Evolutionary conservation across 495 filamentous ascomycete species (phyloP).

Genomic region (Annulohypoxylon bovei): DNA sequence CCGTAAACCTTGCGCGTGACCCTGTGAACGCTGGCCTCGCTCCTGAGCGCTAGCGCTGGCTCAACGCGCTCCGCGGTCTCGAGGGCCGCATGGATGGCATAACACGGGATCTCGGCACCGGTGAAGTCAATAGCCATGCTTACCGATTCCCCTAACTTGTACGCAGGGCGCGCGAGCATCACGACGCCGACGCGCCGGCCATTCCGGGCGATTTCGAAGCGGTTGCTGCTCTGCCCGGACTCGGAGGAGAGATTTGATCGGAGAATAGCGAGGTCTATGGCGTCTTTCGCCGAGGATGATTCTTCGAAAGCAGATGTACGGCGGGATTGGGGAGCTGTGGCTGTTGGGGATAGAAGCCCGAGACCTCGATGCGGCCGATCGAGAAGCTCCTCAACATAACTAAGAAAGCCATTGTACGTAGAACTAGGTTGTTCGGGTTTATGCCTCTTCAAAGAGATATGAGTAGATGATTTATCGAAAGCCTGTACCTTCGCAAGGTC

Average conservation of each 20-base stretch:
- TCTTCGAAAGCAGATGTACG: conserved; percentile 61
- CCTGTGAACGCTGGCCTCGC: conserved; percentile 80
- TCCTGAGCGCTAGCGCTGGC: conserved; percentile 81
- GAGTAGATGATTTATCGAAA: conserved; percentile 51
- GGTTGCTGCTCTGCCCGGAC: conserved; percentile 75
- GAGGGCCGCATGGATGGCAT: conserved; percentile 77
- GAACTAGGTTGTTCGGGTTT: conserved; percentile 40
- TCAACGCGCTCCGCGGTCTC: conserved; percentile 85
- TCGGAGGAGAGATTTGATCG: conserved; percentile 71
- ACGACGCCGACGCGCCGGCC: conserved; percentile 86
- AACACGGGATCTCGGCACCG: conserved; percentile 76
- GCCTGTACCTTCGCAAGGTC: conserved; percentile 77
- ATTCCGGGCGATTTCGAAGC: conserved; percentile 93
- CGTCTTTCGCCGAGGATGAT: conserved; percentile 74
- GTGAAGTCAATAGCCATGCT: conserved; percentile 84
- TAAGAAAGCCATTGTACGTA: conserved; percentile 71
- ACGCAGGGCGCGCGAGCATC: conserved; percentile 88
- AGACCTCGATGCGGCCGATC: conserved; percentile 63
- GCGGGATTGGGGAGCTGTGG: conserved; percentile 63
- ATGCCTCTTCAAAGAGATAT: conserved; percentile 23
- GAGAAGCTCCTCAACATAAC: conserved; percentile 84
- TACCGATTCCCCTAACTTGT: conserved; percentile 88
- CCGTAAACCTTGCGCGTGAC: conserved; percentile 84
- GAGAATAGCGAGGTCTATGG: conserved; percentile 90
- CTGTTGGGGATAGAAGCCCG: conserved; percentile 76